These are phyloP conservation scores for Lycium barbarum DNA, from an alignment of 257 asterid species.

Conservation along the genomic window DNA sequence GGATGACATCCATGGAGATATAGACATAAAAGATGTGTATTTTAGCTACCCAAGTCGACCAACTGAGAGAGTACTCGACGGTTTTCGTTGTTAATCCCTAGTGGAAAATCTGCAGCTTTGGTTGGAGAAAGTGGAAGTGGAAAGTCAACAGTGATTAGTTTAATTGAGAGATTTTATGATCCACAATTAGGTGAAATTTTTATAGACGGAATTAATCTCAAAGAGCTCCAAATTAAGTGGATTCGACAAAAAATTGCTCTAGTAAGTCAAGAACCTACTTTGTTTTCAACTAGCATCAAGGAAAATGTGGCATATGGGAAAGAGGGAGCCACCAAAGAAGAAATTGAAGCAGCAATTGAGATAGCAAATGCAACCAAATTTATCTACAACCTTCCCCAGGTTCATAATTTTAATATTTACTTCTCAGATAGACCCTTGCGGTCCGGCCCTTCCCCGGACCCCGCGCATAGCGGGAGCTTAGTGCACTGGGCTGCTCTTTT, in stretches of 20 bases:
- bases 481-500: too few relatives aligned
- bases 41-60: slow-evolving; percentile 76
- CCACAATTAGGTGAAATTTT: slow-evolving; percentile 69
- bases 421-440: too few relatives aligned
- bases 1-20: slow-evolving; percentile 55
- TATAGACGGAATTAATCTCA: slow-evolving; percentile 63
- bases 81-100: slow-evolving; percentile 56
- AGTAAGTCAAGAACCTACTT: slow-evolving; percentile 75
- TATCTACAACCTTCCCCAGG: slow-evolving; percentile 69
- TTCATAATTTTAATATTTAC: too few relatives aligned
- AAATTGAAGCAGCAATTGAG: slow-evolving; percentile 65
- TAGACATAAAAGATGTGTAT: slow-evolving; percentile 59
- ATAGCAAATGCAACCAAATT: slow-evolving; percentile 87
- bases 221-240: slow-evolving; percentile 58
- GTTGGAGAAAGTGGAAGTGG: slow-evolving; percentile 89
- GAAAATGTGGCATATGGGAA: slow-evolving; percentile 73
- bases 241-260: slow-evolving; percentile 67
- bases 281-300: slow-evolving; percentile 64
- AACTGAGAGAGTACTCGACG: slow-evolving; percentile 59
- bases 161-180: slow-evolving; percentile 75
- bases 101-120: slow-evolving; percentile 67
- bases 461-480: too few relatives aligned
- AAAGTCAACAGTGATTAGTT: slow-evolving; percentile 73
- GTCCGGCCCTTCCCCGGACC: too few relatives aligned
- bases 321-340: slow-evolving; percentile 64